Base-by-base conservation (phyloP, 257 asterid species). In the Plantago ovata region DNA sequence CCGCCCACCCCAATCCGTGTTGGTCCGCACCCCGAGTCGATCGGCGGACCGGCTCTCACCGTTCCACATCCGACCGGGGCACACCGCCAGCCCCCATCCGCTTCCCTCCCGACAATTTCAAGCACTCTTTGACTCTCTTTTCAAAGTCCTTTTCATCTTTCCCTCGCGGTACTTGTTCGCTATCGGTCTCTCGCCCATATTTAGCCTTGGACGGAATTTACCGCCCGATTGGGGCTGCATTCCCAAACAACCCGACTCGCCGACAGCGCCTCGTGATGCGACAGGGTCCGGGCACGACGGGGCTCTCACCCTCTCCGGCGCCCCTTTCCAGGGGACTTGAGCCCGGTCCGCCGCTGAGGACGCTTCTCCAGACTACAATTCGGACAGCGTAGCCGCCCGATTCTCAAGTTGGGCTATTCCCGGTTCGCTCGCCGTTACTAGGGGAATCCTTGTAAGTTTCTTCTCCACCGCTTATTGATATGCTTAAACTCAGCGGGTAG, bases 401-500 rank as follows among this genome's bases (percentile, higher is more conserved):
- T 56, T 56, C 23, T 56, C 48, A 56, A 56, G 61, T 16, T 56
- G 61, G 61, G 47, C 61, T 56, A 15, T 56, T 56, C 47, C 68
- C 76, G 76, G 68, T 71, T 71, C 71, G 68, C 71, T 71, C 76
- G 76, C 76, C 76, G 71, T 71, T 71, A 69, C 75, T 63, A 63
- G 41, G 75, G 66, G 62, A 69, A 69, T 69, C 74, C 62, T 62
- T 56, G 74, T 69, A 47, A 62, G 69, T 62, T 63, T 62, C 62
- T 63, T 63, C 45, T 64, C 69, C 62, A 53, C 69, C 69, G 69
- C 62, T 53, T 53, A 53, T 53, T 53, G 58, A 53, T 53, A 52
- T 43, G 54, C 48, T 43, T 43, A 43, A 43, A 43, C 48, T 43
- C 48, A 43, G 48, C 48, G 48, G 48, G 48, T 43, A 43, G 48